Conservation (phyloP, 1,284 basidiomycete species). For the Rhodotorula sp. region DNA sequence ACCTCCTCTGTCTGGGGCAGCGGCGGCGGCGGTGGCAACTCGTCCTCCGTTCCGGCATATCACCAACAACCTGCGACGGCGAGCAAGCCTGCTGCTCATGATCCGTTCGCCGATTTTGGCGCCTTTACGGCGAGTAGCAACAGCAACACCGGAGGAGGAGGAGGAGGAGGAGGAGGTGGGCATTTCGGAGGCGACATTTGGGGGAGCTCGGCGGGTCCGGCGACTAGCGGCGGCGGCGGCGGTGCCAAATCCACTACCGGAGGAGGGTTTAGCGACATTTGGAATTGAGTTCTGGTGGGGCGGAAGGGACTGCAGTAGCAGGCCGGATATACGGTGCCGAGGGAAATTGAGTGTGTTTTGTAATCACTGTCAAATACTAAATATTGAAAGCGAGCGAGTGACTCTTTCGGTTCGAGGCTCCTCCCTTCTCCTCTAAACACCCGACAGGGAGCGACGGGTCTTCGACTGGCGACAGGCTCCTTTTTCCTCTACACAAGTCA, state of each 20-base stretch:
- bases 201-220: slow-evolving; percentile 11
- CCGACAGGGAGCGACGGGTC: too few relatives aligned
- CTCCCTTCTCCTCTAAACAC: too few relatives aligned
- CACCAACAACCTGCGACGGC: too few relatives aligned
- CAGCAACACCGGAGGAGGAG: neutral
- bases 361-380: too few relatives aligned
- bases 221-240: neutral
- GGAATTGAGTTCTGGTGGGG: slow-evolving; percentile 15
- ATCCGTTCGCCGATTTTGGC: slow-evolving; percentile 35
- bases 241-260: neutral
- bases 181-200: slow-evolving; percentile 21
- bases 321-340: too few relatives aligned
- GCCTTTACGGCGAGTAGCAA: neutral
- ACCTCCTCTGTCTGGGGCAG: neutral
- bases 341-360: neutral
- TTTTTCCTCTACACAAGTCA: too few relatives aligned
- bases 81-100: neutral
- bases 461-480: too few relatives aligned
- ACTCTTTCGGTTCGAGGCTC: too few relatives aligned
- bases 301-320: too few relatives aligned
- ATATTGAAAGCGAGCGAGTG: too few relatives aligned
- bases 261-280: slow-evolving; percentile 40
- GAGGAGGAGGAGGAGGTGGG: neutral
- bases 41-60: too few relatives aligned
- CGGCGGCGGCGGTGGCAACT: neutral